A percentile compares a stretch with the other conserved stretches of the same genome.
Conservation (phyloP, 2,329 filamentous ascomycete species). For the Pseudocercospora fijiensis region DNA sequence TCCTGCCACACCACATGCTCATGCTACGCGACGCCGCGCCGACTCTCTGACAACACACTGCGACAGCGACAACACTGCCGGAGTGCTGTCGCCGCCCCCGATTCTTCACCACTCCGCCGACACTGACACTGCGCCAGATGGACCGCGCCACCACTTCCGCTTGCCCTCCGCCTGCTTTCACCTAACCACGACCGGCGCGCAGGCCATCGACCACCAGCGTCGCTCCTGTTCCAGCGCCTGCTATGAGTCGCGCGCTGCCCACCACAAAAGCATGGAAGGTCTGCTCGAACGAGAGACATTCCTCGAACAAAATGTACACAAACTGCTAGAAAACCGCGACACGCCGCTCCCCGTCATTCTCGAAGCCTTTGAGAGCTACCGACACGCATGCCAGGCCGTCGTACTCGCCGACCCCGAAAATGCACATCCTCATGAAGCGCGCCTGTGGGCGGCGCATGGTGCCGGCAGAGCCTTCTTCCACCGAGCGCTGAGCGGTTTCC, state of each 20-base stretch:
- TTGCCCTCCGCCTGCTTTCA: slow-evolving; percentile 47
- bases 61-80: not conserved
- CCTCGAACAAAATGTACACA: slow-evolving; percentile 31
- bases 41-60: not conserved
- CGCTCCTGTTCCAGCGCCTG: slow-evolving; percentile 20
- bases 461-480: slow-evolving; percentile 77
- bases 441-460: slow-evolving; percentile 76
- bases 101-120: slow-evolving; percentile 12
- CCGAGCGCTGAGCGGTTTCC: slow-evolving; percentile 58
- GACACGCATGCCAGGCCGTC: slow-evolving; percentile 67
- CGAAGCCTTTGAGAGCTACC: slow-evolving; percentile 50
- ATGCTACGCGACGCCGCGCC: not conserved
- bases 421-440: slow-evolving; percentile 64
- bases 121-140: slow-evolving; percentile 45
- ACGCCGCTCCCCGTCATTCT: slow-evolving; percentile 28
- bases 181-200: slow-evolving; percentile 51
- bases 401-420: slow-evolving; percentile 71
- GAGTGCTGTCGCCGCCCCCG: not conserved
- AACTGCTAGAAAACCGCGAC: slow-evolving; percentile 29
- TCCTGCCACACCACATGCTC: not conserved
- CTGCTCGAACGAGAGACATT: slow-evolving; percentile 35
- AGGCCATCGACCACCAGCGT: slow-evolving; percentile 19
- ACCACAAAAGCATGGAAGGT: slow-evolving; percentile 35
- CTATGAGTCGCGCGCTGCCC: slow-evolving; percentile 30
- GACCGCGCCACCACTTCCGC: slow-evolving; percentile 53